Percentiles rank a stretch among this genome's conserved stretches.
These are phyloP conservation scores for Paecilomyces dactylethromorphus DNA, from an alignment of 2,329 filamentous ascomycete species.

Conservation along the genomic window DNA sequence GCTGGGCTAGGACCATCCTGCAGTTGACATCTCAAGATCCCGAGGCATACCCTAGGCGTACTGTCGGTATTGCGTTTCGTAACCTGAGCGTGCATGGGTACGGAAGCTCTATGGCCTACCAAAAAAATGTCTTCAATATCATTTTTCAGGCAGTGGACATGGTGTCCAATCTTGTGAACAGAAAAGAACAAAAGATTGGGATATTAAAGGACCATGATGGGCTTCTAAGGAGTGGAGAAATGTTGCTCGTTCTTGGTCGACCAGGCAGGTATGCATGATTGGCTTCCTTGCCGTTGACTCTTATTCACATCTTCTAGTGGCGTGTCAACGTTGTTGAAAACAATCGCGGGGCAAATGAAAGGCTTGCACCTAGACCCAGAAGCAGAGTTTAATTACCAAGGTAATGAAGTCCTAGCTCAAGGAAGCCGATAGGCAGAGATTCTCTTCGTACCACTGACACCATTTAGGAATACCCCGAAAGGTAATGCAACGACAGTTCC, in stretches of 20 bases:
- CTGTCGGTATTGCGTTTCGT: conserved; percentile 33
- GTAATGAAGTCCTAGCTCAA: neutral
- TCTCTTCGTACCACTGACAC: too few relatives aligned
- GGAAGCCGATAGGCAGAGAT: too few relatives aligned
- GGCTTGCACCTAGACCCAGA: conserved; percentile 65
- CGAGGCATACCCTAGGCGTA: conserved; percentile 28
- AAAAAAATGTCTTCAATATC: conserved; percentile 34
- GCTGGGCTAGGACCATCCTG: too few relatives aligned
- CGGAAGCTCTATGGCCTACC: conserved; percentile 29
- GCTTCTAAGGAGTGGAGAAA: conserved; percentile 51
- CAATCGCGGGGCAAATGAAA: conserved; percentile 71
- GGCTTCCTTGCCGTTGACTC: too few relatives aligned
- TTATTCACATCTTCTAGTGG: conserved; percentile 10
- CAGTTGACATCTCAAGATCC: conserved; percentile 19
- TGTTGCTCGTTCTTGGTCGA: conserved; percentile 51
- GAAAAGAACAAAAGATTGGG: conserved; percentile 45
- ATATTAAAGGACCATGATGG: conserved; percentile 63
- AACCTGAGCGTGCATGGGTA: conserved; percentile 34
- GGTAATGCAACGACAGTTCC: conserved; percentile 65
- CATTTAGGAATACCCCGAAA: neutral
- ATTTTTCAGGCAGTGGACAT: conserved; percentile 26
- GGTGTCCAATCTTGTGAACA: conserved; percentile 24
- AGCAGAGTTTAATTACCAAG: conserved; percentile 72
- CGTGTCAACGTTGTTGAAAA: conserved; percentile 81
- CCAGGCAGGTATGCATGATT: conserved; percentile 26